phyloP scores from a whole-genome alignment of 768 basidiomycete species.

The Botryobasidium botryosum region DNA sequence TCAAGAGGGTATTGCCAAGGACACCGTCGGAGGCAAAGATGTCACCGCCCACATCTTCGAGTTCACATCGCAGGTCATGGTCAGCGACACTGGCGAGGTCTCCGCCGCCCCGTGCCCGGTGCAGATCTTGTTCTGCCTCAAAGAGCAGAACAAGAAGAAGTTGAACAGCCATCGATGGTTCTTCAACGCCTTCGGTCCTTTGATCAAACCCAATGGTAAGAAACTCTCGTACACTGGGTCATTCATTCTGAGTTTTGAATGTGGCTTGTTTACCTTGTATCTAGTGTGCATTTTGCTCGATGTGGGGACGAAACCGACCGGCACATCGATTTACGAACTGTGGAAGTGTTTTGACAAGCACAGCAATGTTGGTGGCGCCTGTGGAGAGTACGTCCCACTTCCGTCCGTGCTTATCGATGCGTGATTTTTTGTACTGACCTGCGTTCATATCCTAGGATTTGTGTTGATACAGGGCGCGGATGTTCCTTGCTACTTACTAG shows the following conservation, averaged over 20 bases:
- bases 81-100: constrained; percentile 66
- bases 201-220: constrained; percentile 68
- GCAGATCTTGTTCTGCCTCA: constrained; percentile 80
- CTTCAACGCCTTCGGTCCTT: constrained; percentile 87
- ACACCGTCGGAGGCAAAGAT: constrained; percentile 74
- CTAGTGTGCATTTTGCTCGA: constrained; percentile 80
- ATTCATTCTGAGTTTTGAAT: neutral
- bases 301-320: constrained; percentile 89
- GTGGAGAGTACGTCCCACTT: constrained; percentile 54
- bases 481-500: constrained; percentile 55
- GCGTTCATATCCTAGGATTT: constrained; percentile 33
- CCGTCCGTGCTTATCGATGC: neutral
- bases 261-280: neutral
- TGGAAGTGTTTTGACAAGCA: constrained; percentile 95
- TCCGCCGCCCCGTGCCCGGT: constrained; percentile 58
- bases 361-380: constrained; percentile 78
- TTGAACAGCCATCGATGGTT: constrained; percentile 94
- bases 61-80: constrained; percentile 63
- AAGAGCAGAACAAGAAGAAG: constrained; percentile 96
- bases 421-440: neutral
- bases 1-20: constrained; percentile 81
- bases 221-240: neutral
- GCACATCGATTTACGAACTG: constrained; percentile 87
- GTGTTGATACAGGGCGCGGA: constrained; percentile 61
- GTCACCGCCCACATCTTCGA: constrained; percentile 91